Percentiles rank a stretch among this genome's conserved stretches.
phyloP scores from a whole-genome alignment of 2,329 filamentous ascomycete genomes.

The Sclerotinia borealis region DNA sequence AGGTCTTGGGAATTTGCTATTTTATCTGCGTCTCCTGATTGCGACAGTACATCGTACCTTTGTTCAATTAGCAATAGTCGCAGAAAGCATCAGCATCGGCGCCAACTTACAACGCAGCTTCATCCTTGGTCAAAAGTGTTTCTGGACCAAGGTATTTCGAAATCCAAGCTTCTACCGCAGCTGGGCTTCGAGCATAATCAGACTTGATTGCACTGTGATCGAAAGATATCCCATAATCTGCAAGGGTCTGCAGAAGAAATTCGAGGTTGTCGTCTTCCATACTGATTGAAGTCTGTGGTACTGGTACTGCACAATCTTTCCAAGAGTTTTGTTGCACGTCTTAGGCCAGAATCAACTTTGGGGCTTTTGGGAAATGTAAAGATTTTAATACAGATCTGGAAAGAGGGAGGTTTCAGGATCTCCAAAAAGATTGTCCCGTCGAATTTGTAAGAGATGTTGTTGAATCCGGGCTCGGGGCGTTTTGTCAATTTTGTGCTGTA shows the following conservation, averaged over 20 bases:
- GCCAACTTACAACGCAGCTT: constrained; percentile 44
- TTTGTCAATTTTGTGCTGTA: background rate
- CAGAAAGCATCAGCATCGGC: background rate
- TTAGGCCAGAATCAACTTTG: background rate
- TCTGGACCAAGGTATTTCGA: constrained; percentile 43
- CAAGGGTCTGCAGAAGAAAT: constrained; percentile 24
- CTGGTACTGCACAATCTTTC: background rate
- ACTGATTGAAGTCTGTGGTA: constrained; percentile 5
- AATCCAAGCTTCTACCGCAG: constrained; percentile 39
- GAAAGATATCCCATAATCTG: constrained; percentile 28
- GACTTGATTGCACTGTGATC: constrained; percentile 28
- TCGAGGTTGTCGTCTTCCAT: constrained; percentile 26
- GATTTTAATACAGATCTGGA: background rate
- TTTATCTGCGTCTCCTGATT: constrained; percentile 42
- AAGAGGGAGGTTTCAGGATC: background rate
- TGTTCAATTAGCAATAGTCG: constrained; percentile 7
- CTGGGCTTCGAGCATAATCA: constrained; percentile 22
- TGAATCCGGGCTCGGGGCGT: background rate
- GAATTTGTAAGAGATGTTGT: background rate
- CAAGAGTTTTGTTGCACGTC: background rate
- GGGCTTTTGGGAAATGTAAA: background rate
- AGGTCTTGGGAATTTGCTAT: constrained; percentile 42
- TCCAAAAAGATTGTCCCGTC: too few relatives aligned
- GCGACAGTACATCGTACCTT: constrained; percentile 48
- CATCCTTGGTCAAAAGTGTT: constrained; percentile 48